Conservation (phyloP, 306 rosid species). For the Crotalaria pallida region DNA sequence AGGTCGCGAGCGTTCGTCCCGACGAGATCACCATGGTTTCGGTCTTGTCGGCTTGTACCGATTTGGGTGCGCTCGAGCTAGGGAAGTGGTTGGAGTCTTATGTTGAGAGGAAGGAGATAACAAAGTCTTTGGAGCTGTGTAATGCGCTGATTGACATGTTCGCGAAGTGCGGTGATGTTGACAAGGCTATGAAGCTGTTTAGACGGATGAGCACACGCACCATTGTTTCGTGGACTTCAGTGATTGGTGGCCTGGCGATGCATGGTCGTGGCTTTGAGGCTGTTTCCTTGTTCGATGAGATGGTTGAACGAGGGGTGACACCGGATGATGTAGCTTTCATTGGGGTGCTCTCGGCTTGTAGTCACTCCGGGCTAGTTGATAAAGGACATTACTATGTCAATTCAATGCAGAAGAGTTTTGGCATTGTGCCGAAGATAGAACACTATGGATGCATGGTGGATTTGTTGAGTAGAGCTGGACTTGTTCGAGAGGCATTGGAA, state of each 20-base stretch:
- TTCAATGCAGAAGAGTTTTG: slow-evolving; percentile 44
- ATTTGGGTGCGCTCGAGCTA: slow-evolving; percentile 85
- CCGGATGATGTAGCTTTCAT: slow-evolving; percentile 78
- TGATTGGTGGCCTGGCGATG: slow-evolving; percentile 82
- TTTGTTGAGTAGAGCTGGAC: slow-evolving; percentile 82
- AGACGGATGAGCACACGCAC: slow-evolving; percentile 50
- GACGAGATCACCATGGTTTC: slow-evolving; percentile 89
- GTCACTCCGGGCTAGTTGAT: slow-evolving; percentile 77
- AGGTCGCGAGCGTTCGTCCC: slow-evolving; percentile 52
- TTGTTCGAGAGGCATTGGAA: slow-evolving; percentile 62
- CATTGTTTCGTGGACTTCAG: slow-evolving; percentile 90
- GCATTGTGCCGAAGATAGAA: slow-evolving; percentile 68
- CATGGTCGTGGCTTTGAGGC: slow-evolving; percentile 79
- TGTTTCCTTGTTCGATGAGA: slow-evolving; percentile 63
- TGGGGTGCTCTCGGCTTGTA: slow-evolving; percentile 88
- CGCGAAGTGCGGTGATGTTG: slow-evolving; percentile 84
- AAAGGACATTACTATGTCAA: slow-evolving; percentile 56
- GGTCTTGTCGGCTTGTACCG: slow-evolving; percentile 71
- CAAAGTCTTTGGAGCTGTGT: slow-evolving; percentile 57
- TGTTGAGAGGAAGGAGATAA: slow-evolving; percentile 49
- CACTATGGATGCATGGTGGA: slow-evolving; percentile 94
- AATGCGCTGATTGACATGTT: slow-evolving; percentile 89
- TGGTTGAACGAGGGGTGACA: slow-evolving; percentile 45
- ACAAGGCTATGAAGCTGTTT: slow-evolving; percentile 59
- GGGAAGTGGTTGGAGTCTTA: slow-evolving; percentile 90